phyloP scores from a whole-genome alignment of 2,329 filamentous ascomycete genomes.

The Fusarium metavorans region DNA sequence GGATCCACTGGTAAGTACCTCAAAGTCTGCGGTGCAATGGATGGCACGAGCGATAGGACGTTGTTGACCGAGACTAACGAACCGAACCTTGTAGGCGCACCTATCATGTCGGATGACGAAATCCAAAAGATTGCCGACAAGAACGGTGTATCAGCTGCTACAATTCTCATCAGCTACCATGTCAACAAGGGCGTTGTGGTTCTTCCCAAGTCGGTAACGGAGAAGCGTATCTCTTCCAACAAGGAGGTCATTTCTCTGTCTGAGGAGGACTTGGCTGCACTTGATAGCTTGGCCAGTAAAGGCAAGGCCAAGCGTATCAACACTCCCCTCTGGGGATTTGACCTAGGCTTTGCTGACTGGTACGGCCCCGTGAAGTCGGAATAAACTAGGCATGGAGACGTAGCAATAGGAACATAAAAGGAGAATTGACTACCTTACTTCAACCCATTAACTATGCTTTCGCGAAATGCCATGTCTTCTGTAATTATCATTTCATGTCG shows the following conservation, averaged over 20 bases:
- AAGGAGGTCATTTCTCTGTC: conserved; percentile 26
- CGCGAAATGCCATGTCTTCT: not conserved
- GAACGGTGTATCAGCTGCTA: conserved; percentile 32
- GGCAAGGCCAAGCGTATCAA: conserved; percentile 50
- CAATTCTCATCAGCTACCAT: conserved; percentile 38
- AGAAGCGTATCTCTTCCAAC: conserved; percentile 34
- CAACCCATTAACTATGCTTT: not conserved
- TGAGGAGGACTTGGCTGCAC: conserved; percentile 23
- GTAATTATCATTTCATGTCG: not conserved
- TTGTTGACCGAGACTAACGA: not conserved
- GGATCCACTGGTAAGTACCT: conserved; percentile 4
- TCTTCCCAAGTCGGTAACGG: conserved; percentile 37
- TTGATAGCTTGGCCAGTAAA: conserved; percentile 40
- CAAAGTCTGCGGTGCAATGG: not conserved
- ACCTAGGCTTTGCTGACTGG: conserved; percentile 49
- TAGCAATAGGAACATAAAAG: not conserved
- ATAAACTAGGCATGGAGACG: not conserved
- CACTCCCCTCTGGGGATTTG: conserved; percentile 49
- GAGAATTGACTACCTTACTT: not conserved
- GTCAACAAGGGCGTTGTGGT: conserved; percentile 36
- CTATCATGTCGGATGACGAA: conserved; percentile 10
- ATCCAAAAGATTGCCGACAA: conserved; percentile 36
- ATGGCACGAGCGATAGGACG: not conserved
- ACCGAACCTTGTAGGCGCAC: not conserved
- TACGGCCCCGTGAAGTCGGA: conserved; percentile 29